Evolutionary conservation across 31 red algal genomes (phyloP), one percentile per base, ranked within the genome.

Genomic region (Bonnemaisonia californica): DNA sequence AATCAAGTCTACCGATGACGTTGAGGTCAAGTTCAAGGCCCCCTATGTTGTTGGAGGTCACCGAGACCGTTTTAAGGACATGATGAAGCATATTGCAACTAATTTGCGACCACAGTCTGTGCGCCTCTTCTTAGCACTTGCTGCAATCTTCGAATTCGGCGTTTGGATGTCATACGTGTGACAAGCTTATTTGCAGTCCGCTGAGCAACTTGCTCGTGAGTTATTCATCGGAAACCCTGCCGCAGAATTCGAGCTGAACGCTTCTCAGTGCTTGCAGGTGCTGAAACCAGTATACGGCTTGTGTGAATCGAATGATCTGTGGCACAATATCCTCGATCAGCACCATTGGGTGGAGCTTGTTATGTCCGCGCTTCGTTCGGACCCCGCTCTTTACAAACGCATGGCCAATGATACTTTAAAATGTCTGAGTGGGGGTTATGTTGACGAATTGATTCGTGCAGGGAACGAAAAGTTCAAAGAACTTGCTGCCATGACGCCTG

Each of bases 121-220:
- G 4, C 42, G 35, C 13, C 4, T 67, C 21, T 36, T 69, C 28
- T 8, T 66, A 5, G 29, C 76, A 19, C 9, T 62, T 32, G 29
- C 56, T 4, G 62, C 76, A 27, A 42, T 41, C 8, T 11, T 54
- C 3, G 24, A 34, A 11, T 69, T 62, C 36, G 35, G 41, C 19
- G 31, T 76, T 1, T 76, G 72, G 58, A 67, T 61, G 0, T 41
- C 56, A 5, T 62, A 80, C 33, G 76, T 80, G 9, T 27, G 60
- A 40, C 76, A 80, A 41, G 76, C 76, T 57, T 78, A 81, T 35
- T 37, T 81, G 23, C 77, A 81, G 45, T 55, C 39, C 9, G 61
- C 58, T 36, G 77, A 48, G n/a, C 28, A 22, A 26, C 62, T 81
- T n/a, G n/a, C 39, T 22, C 62, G 62, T 18, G 31, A 51, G 0